A percentile compares a stretch with the other conserved stretches of the same genome.
These are phyloP conservation scores for Trichosporon asahii DNA, from an alignment of 1,284 basidiomycete species.

Conservation along the genomic window DNA sequence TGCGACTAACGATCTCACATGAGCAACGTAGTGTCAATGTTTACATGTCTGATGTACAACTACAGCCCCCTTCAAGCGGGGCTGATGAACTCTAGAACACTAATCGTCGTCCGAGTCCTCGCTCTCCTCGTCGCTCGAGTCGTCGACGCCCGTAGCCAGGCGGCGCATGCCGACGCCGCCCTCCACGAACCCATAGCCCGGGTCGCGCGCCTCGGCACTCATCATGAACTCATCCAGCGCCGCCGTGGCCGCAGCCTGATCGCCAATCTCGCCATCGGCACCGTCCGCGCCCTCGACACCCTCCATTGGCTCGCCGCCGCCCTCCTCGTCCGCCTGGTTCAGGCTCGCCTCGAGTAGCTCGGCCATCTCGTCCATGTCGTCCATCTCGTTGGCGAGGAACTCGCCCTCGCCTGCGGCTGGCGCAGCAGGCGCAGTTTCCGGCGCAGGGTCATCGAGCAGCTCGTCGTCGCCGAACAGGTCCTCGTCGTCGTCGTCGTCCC, in stretches of 20 bases:
- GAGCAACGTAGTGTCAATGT: background rate
- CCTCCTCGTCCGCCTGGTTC: conserved; percentile 47
- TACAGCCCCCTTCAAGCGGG: background rate
- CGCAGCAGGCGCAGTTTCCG: conserved; percentile 19
- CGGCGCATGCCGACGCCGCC: conserved; percentile 43
- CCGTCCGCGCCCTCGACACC: background rate
- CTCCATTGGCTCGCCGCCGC: background rate
- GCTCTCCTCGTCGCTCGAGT: conserved; percentile 27
- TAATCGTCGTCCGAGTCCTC: conserved; percentile 38
- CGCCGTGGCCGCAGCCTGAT: conserved; percentile 6
- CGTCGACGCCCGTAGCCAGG: conserved; percentile 31
- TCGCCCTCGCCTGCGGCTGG: conserved; percentile 24
- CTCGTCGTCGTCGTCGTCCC: conserved; percentile 30
- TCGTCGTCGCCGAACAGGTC: conserved; percentile 37
- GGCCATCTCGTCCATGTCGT: conserved; percentile 45
- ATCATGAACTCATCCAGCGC: conserved; percentile 12
- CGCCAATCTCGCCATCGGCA: conserved; percentile 7
- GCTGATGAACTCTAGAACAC: background rate
- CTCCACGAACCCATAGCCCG: conserved; percentile 24
- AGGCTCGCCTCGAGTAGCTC: conserved; percentile 36
- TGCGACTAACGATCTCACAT: too few species aligned
- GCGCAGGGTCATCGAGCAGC: conserved; percentile 30
- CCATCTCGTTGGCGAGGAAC: conserved; percentile 25
- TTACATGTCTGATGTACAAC: background rate
- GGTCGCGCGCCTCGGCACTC: conserved; percentile 5